phyloP scores from a whole-genome alignment of 2,329 filamentous ascomycete genomes.

The Emericellopsis cladophorae region DNA sequence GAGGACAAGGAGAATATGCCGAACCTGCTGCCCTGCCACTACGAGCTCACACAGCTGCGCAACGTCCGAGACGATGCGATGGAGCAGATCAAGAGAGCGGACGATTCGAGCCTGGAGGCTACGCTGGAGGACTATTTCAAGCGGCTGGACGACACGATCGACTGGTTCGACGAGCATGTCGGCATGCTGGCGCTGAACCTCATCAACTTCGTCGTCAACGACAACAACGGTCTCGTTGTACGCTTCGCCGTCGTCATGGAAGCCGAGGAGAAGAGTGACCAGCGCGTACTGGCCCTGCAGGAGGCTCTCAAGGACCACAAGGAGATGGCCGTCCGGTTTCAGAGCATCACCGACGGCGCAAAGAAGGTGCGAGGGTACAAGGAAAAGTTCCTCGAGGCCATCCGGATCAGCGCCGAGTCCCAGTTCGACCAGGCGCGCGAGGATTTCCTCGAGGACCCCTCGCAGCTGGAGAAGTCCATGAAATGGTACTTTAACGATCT shows the following conservation, averaged over 20 bases:
- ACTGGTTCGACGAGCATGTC: constrained; percentile 93
- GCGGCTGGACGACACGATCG: constrained; percentile 73
- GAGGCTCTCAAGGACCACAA: constrained; percentile 93
- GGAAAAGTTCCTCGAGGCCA: constrained; percentile 79
- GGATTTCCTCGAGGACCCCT: constrained; percentile 72
- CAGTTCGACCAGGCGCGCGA: constrained; percentile 63
- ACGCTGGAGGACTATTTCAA: constrained; percentile 87
- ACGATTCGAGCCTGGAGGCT: constrained; percentile 60
- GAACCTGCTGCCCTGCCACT: constrained; percentile 80
- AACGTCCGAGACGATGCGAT: constrained; percentile 95
- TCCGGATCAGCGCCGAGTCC: constrained; percentile 58
- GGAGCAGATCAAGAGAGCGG: constrained; percentile 78
- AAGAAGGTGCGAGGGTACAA: constrained; percentile 93
- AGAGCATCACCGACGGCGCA: constrained; percentile 87
- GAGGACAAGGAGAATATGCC: constrained; percentile 80
- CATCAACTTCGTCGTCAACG: constrained; percentile 73
- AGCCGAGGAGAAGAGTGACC: constrained; percentile 93
- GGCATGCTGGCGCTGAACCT: constrained; percentile 80
- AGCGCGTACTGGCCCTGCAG: constrained; percentile 78
- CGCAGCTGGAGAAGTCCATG: constrained; percentile 72
- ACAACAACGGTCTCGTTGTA: constrained; percentile 82
- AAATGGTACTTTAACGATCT: constrained; percentile 98
- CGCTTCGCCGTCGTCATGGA: constrained; percentile 85
- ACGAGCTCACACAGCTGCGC: constrained; percentile 78
- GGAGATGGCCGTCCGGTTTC: constrained; percentile 84